A percentile compares a stretch with the other conserved stretches of the same genome.
Evolutionary conservation across 371 early-diverging fungal genomes (phyloP).

Genomic region (Coemansia sp.): DNA sequence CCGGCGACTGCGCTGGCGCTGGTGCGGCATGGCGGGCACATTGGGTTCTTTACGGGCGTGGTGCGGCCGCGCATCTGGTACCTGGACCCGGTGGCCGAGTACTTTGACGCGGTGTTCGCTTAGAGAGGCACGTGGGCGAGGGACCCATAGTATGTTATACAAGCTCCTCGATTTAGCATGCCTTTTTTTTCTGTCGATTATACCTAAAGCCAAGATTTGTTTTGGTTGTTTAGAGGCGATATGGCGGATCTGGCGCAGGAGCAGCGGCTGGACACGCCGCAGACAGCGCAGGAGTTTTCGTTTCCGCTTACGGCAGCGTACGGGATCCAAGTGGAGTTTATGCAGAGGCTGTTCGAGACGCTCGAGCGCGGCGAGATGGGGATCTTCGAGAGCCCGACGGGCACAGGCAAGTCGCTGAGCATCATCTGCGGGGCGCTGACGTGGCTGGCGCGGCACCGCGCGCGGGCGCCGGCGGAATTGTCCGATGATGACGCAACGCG

Average conservation of each 20-base stretch:
- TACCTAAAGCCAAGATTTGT: too few species aligned
- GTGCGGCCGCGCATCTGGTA: constrained; percentile 59
- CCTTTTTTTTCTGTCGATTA: background rate
- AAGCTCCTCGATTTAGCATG: too few species aligned
- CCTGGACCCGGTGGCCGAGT: constrained; percentile 64
- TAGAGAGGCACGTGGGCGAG: background rate
- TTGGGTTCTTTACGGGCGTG: constrained; percentile 87
- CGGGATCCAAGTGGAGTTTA: constrained; percentile 76
- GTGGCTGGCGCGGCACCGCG: constrained; percentile 71
- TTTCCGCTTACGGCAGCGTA: constrained; percentile 74
- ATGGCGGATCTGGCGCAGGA: background rate
- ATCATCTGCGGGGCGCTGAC: constrained; percentile 80
- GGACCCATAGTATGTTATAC: too few species aligned
- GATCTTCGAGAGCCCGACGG: constrained; percentile 90
- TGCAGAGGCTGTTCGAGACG: constrained; percentile 69
- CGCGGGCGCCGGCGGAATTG: background rate
- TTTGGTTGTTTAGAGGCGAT: too few species aligned
- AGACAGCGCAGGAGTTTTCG: constrained; percentile 50
- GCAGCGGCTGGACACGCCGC: constrained; percentile 18
- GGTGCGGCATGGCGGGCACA: constrained; percentile 86
- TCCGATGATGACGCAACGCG: background rate
- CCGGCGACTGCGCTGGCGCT: constrained; percentile 79
- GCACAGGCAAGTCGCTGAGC: constrained; percentile 89
- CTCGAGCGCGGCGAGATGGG: constrained; percentile 71
- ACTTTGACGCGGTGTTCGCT: constrained; percentile 59